phyloP scores from a whole-genome alignment of 352 stramenopile genomes.

The Blastocystis sp. region DNA sequence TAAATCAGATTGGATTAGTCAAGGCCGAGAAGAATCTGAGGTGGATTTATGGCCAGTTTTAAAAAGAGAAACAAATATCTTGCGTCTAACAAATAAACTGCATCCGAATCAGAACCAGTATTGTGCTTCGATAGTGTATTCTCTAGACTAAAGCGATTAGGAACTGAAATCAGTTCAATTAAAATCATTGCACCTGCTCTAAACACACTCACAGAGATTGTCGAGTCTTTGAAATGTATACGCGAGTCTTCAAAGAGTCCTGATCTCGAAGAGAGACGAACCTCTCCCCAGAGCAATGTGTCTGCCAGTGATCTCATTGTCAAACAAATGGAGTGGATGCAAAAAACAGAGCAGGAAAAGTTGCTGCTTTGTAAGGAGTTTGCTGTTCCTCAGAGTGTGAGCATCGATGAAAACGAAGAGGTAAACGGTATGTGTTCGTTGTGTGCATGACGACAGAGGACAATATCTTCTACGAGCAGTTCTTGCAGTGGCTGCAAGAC shows the following conservation, averaged over 20 bases:
- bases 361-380: not conserved
- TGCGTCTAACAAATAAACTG: slow-evolving; percentile 4
- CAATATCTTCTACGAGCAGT: slow-evolving; percentile 28
- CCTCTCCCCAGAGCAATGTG: not conserved
- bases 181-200: slow-evolving; percentile 36
- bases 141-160: slow-evolving; percentile 37
- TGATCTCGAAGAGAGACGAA: not conserved
- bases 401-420: slow-evolving; percentile 41
- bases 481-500: slow-evolving; percentile 7
- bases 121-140: not conserved
- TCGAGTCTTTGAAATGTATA: not conserved
- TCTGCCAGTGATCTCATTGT: not conserved
- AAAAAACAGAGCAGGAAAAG: slow-evolving; percentile 6
- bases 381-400: not conserved
- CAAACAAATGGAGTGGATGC: not conserved
- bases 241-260: not conserved
- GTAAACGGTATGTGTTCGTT: not conserved
- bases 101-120: slow-evolving; percentile 56
- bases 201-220: not conserved
- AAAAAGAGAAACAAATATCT: slow-evolving; percentile 17
- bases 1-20: slow-evolving; percentile 48
- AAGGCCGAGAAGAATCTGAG: slow-evolving; percentile 11
- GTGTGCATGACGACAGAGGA: not conserved
- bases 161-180: not conserved
- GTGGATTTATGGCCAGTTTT: slow-evolving; percentile 31